Base-by-base conservation (phyloP, 2,329 filamentous ascomycete species). In the Aspergillus sp. region DNA sequence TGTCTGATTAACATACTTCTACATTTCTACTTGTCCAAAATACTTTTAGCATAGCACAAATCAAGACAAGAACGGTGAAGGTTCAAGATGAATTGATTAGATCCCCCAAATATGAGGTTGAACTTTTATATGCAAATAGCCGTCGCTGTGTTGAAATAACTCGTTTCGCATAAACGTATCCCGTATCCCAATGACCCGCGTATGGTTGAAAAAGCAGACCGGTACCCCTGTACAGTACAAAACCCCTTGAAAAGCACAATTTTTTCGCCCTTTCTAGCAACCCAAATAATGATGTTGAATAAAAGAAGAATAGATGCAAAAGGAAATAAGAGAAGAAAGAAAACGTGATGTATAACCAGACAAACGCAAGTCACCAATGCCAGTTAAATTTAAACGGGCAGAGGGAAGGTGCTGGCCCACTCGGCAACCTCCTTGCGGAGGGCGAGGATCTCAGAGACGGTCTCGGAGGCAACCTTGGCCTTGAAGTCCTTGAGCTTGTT, bases 401-500 rank as follows among this genome's bases (percentile, higher is more conserved):
- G 86, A 65, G 93, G 93, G 86, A 96, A 98, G 58, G 81, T 82
- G 67, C 79, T 80, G 67, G 88, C 88, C 91, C 91, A 98, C 43
- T 75, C 74, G 42, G 88, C 78, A 68, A 98, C 90, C 80, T 97
- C 91, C 77, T 89, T 86, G 77, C 84, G 87, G 68, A 95, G 80
- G 59, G 79, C 81, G 69, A 86, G 84, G 74, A 98, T 91, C 77
- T 90, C 87, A 52, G 81, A 73, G 43, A 95, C 79, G 65, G 85
- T 81, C 55, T 89, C 90, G 58, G 79, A 75, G 49, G 86, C 82
- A 53, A 95, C 88, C 81, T 89, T 91, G 68, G 83, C 84, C 81
- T 91, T 94, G 86, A 98, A 97, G 79, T 98, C 93, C 84, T 97
- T 97, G 72, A 95, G 88, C 84, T 94, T 96, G 84, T 97, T 98